Percentiles rank a stretch among this genome's conserved stretches.
Evolutionary conservation across 257 asterid species (phyloP).

Genomic region (Ilex aquifolium): DNA sequence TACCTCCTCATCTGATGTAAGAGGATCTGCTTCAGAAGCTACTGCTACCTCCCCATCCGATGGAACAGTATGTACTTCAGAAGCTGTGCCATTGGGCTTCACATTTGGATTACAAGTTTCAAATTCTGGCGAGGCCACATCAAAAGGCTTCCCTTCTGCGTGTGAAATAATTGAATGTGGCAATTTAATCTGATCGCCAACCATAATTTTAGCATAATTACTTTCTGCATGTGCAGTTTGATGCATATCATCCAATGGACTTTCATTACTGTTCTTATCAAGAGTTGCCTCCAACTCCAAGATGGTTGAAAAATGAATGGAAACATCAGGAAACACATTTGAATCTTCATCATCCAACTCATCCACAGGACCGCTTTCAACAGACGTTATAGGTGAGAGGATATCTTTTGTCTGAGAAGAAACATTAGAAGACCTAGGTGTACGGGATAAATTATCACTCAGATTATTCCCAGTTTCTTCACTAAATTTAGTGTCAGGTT

Average conservation of each 20-base stretch:
- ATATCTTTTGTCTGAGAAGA: slow-evolving; percentile 4
- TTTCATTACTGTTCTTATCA: slow-evolving; percentile 13
- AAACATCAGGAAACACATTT: slow-evolving; percentile 15
- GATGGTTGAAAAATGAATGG: slow-evolving; percentile 11
- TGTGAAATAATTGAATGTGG: slow-evolving; percentile 17
- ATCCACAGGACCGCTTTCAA: slow-evolving; percentile 26
- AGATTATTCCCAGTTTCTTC: slow-evolving; percentile 25
- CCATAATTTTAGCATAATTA: slow-evolving; percentile 14
- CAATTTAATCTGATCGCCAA: slow-evolving; percentile 20
- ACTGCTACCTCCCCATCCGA: background rate
- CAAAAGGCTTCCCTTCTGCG: slow-evolving; percentile 17
- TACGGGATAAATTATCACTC: slow-evolving; percentile 20
- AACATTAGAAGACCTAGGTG: slow-evolving; percentile 25
- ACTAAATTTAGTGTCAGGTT: slow-evolving; percentile 5
- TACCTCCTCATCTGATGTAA: slow-evolving; percentile 13
- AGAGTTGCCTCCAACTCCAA: slow-evolving; percentile 11
- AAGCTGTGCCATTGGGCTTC: slow-evolving; percentile 8
- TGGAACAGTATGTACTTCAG: slow-evolving; percentile 3
- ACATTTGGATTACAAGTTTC: slow-evolving; percentile 17
- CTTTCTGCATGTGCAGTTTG: slow-evolving; percentile 22
- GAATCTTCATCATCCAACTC: slow-evolving; percentile 22
- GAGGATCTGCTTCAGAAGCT: slow-evolving; percentile 8
- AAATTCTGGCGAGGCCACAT: slow-evolving; percentile 14
- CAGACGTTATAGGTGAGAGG: slow-evolving; percentile 18
- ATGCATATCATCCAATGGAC: slow-evolving; percentile 16